phyloP scores from a whole-genome alignment of 2,329 filamentous ascomycete species.

The Sclerotiophoma versabilis region DNA sequence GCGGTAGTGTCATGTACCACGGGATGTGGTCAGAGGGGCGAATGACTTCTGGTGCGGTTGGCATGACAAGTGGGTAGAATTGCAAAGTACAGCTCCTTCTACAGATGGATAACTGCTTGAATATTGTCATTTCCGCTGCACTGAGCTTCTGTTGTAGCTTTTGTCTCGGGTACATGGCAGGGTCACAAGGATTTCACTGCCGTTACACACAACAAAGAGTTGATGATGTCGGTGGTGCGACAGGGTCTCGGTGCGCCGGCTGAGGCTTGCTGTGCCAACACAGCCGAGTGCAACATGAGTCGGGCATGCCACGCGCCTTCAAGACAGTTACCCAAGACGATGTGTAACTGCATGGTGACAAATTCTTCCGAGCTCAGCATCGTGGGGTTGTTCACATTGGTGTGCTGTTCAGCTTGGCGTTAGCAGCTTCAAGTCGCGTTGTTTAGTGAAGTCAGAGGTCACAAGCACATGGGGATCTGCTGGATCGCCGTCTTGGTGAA shows the following conservation, averaged over 20 bases:
- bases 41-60: background rate
- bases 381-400: background rate
- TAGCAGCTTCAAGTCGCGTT: background rate
- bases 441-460: constrained; percentile 4
- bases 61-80: background rate
- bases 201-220: background rate
- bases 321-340: constrained; percentile 8
- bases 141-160: background rate
- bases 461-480: constrained; percentile 12
- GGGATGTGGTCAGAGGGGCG: background rate
- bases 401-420: constrained; percentile 4
- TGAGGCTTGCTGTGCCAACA: constrained; percentile 9
- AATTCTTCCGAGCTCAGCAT: background rate
- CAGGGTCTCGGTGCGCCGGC: constrained; percentile 15
- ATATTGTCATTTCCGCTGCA: background rate
- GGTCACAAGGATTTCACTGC: background rate
- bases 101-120: background rate
- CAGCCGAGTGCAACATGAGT: constrained; percentile 6
- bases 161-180: background rate
- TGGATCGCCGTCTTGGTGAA: constrained; percentile 6
- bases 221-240: constrained; percentile 11
- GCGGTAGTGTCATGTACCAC: constrained; percentile 8
- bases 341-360: constrained; percentile 2
- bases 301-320: background rate
- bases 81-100: background rate